These are phyloP conservation scores for Amauroascus verrucosus DNA, from an alignment of 2,329 filamentous ascomycete genomes.

Conservation along the genomic window DNA sequence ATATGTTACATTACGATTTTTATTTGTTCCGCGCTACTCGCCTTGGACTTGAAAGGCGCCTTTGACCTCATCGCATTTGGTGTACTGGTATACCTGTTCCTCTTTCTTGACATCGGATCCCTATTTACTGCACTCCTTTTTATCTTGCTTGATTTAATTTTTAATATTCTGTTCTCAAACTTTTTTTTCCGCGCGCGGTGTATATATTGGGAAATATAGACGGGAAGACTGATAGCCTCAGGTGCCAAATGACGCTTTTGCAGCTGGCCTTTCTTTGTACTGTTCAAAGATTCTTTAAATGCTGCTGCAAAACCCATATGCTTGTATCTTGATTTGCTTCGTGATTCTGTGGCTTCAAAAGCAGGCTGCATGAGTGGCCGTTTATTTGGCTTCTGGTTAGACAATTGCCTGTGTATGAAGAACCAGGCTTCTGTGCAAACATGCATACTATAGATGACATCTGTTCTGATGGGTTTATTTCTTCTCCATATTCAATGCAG, in stretches of 20 bases:
- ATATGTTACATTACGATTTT: neutral
- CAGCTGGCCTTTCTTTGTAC: neutral
- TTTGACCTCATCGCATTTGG: neutral
- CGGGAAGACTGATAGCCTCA: neutral
- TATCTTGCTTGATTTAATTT: neutral
- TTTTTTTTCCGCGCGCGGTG: neutral
- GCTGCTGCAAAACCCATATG: neutral
- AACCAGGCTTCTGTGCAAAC: neutral
- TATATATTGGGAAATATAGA: constrained; percentile 4
- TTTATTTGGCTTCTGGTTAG: neutral
- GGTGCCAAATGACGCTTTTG: neutral
- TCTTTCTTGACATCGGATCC: neutral
- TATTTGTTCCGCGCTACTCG: neutral
- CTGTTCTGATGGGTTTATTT: neutral
- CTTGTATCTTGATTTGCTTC: neutral
- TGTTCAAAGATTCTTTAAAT: neutral
- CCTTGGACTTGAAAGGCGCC: neutral
- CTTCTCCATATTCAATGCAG: neutral
- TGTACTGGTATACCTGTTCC: constrained; percentile 5
- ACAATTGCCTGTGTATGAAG: neutral
- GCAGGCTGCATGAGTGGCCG: neutral
- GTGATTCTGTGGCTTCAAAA: neutral
- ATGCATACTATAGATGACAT: neutral
- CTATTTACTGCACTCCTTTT: neutral
- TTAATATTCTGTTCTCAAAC: neutral